These are phyloP conservation scores for Gaultheria prostrata DNA, from an alignment of 148 eudicot species.

Conservation along the genomic window DNA sequence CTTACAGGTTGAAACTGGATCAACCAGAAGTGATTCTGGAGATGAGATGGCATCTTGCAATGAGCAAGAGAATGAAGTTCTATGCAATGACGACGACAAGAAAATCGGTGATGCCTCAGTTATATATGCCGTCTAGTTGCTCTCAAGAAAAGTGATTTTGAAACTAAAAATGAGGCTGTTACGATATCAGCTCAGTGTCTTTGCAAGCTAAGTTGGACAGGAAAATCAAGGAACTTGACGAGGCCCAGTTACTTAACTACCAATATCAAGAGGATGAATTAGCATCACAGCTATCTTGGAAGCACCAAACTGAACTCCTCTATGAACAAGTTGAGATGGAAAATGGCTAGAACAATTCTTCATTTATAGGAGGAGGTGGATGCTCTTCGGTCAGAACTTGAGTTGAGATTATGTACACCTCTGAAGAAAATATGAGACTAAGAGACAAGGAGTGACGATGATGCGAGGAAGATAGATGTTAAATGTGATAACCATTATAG, in stretches of 20 bases:
- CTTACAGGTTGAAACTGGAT: conserved; percentile 34
- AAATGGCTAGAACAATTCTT: conserved; percentile 52
- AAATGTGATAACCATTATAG: no score
- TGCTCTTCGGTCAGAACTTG: conserved; percentile 43
- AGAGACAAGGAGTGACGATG: conserved; percentile 15
- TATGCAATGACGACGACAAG: conserved; percentile 11
- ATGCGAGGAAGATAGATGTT: no score
- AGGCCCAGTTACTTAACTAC: conserved; percentile 35
- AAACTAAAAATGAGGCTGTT: conserved; percentile 16
- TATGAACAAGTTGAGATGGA: conserved; percentile 55
- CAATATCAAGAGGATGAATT: conserved; percentile 40
- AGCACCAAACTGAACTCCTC: conserved; percentile 42
- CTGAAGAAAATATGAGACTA: conserved; percentile 42
- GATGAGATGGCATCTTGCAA: conserved; percentile 27
- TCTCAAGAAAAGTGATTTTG: conserved; percentile 2
- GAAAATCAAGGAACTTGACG: conserved; percentile 43
- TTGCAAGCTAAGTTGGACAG: conserved; percentile 45
- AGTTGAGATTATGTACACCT: conserved; percentile 30
- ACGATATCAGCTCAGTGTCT: conserved; percentile 16
- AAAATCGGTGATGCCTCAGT: conserved; percentile 8
- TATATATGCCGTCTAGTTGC: conserved; percentile 19
- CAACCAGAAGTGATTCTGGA: conserved; percentile 32
- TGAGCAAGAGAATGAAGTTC: conserved; percentile 24
- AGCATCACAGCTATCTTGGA: conserved; percentile 23
- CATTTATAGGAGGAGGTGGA: conserved; percentile 56